Evolutionary conservation across 345 rosid species (phyloP).

Genomic region (Aquilaria yunnanensis): DNA sequence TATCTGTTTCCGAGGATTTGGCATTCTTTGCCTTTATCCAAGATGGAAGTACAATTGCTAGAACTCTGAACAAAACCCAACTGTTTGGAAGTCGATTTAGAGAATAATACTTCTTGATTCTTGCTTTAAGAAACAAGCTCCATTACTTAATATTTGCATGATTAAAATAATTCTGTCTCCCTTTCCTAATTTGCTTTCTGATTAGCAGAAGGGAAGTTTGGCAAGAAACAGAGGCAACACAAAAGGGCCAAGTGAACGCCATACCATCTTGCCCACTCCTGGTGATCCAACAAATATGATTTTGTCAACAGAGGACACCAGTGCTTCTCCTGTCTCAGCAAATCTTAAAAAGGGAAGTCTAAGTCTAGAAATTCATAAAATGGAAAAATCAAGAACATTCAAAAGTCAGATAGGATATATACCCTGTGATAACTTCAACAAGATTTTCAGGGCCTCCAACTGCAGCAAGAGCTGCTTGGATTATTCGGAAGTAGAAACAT

Average conservation of each 20-base stretch:
- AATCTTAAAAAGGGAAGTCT: slow-evolving; percentile 37
- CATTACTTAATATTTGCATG: too few species aligned
- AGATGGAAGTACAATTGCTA: too few species aligned
- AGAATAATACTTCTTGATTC: too few species aligned
- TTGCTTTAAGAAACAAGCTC: too few species aligned
- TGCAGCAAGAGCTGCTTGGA: slow-evolving; percentile 96
- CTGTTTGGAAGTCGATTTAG: too few species aligned
- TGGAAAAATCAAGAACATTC: not conserved
- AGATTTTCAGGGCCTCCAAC: slow-evolving; percentile 96
- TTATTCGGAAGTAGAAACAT: slow-evolving; percentile 83
- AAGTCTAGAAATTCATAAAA: slow-evolving; percentile 8
- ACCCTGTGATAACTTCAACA: slow-evolving; percentile 96
- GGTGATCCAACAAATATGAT: slow-evolving; percentile 97
- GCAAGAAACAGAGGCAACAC: not conserved
- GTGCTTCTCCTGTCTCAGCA: slow-evolving; percentile 96
- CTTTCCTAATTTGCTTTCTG: too few species aligned
- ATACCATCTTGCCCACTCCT: slow-evolving; percentile 93
- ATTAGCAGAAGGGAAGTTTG: too few species aligned
- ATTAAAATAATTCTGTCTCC: too few species aligned
- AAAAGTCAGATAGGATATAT: slow-evolving; percentile 16
- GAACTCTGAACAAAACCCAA: too few species aligned
- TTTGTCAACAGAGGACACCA: slow-evolving; percentile 88
- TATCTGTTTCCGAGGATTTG: not conserved
- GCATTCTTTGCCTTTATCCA: not conserved
- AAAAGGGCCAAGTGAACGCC: slow-evolving; percentile 10